These are phyloP conservation scores for Barnettozyma vustinii DNA, from an alignment of 805 yeast species.

Conservation along the genomic window DNA sequence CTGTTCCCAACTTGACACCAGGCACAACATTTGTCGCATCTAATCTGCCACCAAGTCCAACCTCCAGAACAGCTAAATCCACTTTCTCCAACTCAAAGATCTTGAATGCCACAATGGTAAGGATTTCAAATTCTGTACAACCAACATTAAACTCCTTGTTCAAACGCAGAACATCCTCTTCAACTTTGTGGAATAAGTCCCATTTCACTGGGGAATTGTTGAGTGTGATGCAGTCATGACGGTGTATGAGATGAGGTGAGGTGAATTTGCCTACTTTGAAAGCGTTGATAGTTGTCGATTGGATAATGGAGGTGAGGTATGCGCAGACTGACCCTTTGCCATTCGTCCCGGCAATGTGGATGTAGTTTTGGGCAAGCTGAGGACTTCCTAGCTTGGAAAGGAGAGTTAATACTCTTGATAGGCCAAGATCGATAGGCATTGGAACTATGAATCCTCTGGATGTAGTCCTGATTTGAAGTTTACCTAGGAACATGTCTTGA, in stretches of 20 bases:
- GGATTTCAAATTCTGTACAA: conserved; percentile 84
- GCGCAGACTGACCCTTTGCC: conserved; percentile 95
- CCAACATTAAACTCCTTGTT: conserved; percentile 40
- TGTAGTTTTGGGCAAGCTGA: conserved; percentile 52
- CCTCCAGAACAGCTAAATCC: conserved; percentile 82
- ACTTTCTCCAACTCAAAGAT: conserved; percentile 58
- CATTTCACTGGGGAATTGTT: conserved; percentile 51
- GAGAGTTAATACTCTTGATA: conserved; percentile 43
- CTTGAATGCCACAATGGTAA: conserved; percentile 81
- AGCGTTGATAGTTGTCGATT: conserved; percentile 30
- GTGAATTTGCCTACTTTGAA: conserved; percentile 73
- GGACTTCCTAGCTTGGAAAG: conserved; percentile 60
- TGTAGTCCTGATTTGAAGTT: too few relatives aligned
- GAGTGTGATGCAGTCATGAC: conserved; percentile 72
- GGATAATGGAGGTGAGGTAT: conserved; percentile 62
- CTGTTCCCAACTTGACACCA: neutral
- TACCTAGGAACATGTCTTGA: too few relatives aligned
- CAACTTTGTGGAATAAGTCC: conserved; percentile 40
- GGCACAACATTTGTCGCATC: conserved; percentile 82
- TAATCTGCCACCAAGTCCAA: conserved; percentile 84
- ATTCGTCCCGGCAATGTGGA: conserved; percentile 96
- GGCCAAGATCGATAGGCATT: conserved; percentile 49
- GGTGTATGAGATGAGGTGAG: conserved; percentile 74
- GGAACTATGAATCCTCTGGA: neutral
- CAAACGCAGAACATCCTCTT: conserved; percentile 35